Base-by-base conservation (phyloP, 2,329 filamentous ascomycete species). In the Hypoxylon sp. region DNA sequence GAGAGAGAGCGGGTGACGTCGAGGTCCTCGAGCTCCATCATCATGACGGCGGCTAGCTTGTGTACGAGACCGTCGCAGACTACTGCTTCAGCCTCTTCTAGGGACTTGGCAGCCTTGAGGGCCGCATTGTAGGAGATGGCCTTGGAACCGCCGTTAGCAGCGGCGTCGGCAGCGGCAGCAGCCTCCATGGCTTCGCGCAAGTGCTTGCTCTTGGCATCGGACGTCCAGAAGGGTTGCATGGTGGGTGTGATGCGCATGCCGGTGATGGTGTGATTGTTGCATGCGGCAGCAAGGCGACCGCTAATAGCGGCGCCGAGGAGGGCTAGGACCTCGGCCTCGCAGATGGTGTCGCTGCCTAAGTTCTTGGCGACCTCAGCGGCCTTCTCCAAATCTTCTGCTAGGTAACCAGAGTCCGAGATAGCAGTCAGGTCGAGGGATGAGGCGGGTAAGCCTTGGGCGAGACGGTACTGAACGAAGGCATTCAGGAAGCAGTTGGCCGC, bases 161-260 rank as follows among this genome's bases (percentile, higher is more conserved):
- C 69, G 5, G 75, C 72, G 12, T 78, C 74, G 34, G 76, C 76
- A 8, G 77, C 77, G 0, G 76, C 79, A 7, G 80, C 77, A 0
- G 78, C 79, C 6, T 81, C 78, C 2, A 80, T 77, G 0, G 78
- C 76, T 63, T 81, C 74, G 11, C 81, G 81, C 25, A 88, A 78
- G 30, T 81, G 78, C 59, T 82, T 81, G 75, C 87, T 87, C 72
- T 85, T 87, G 56, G 82, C 83, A 51, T 88, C 86, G 2, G 79
- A 73, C 2, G 81, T 81, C 81, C 85, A 88, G 77, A 86, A 88
- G 0, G 84, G 84, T 52, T 81, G 75, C 69, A 80, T 76, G 2
- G 76, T 76, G 5, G 80, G 78, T 21, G 80, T 82, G 65, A 87
- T 82, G 57, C 81, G 79, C 73, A 88, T 81, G 1, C 86, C 86